phyloP scores from a whole-genome alignment of 768 basidiomycete genomes.

The Leccinellum albellum region DNA sequence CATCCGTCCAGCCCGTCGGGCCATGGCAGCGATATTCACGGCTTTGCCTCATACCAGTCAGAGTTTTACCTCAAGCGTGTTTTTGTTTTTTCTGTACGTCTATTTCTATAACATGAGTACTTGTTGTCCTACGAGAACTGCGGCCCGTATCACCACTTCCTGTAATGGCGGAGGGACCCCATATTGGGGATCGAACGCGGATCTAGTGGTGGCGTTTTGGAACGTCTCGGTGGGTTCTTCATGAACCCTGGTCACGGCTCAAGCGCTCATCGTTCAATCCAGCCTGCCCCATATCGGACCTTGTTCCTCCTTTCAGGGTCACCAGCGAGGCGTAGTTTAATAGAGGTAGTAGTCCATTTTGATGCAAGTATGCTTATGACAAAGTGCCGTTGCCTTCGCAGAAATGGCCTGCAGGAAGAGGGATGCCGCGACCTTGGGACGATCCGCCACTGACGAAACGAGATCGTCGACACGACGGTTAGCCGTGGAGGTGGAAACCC shows the following conservation, averaged over 20 bases:
- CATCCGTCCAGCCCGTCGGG: conserved; percentile 4
- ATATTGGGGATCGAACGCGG: conserved; percentile 1
- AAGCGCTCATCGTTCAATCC: not conserved
- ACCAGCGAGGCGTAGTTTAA: not conserved
- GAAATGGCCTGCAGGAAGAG: not conserved
- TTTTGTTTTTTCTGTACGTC: not conserved
- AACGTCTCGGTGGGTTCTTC: conserved; percentile 10
- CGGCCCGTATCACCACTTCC: conserved; percentile 8
- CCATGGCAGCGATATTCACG: conserved; percentile 1
- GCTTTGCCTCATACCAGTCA: conserved; percentile 4
- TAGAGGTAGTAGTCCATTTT: not conserved
- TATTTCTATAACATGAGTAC: conserved; percentile 5
- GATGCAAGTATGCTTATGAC: not conserved
- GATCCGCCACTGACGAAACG: conserved; percentile 13
- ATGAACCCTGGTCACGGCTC: conserved; percentile 6
- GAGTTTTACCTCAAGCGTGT: conserved; percentile 3
- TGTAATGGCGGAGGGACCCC: conserved; percentile 5
- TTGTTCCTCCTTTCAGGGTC: not conserved
- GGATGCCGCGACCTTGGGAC: conserved; percentile 1
- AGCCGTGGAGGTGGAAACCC: not conserved
- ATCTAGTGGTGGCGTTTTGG: conserved; percentile 15
- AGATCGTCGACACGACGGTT: conserved; percentile 9
- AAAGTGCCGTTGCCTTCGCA: not conserved
- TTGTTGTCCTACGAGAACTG: conserved; percentile 7
- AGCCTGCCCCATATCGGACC: not conserved